phyloP scores from a whole-genome alignment of 2,329 filamentous ascomycete species.

The Beauveria brongniartii region DNA sequence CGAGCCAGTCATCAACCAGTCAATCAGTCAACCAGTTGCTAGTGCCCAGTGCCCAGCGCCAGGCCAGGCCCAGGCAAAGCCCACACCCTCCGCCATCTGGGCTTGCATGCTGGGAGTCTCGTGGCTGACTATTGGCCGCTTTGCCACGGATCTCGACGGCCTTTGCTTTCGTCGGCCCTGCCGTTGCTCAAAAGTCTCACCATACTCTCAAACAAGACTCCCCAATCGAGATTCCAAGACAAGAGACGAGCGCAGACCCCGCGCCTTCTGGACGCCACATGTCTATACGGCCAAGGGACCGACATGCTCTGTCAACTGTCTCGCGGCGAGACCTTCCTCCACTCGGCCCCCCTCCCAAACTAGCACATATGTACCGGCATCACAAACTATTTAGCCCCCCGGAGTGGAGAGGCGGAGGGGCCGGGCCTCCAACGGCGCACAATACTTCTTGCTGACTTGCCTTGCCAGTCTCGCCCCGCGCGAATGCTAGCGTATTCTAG shows the following conservation, averaged over 20 bases:
- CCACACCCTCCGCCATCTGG: neutral
- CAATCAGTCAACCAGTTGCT: neutral
- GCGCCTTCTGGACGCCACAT: neutral
- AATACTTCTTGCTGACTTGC: neutral
- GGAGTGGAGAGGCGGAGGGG: slow-evolving; percentile 1
- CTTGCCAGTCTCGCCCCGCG: neutral
- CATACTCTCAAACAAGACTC: neutral
- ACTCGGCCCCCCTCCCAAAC: neutral
- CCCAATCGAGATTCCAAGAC: no score
- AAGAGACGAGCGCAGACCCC: neutral
- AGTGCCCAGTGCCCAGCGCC: neutral
- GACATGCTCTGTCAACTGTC: neutral
- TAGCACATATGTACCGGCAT: neutral
- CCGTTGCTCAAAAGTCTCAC: neutral
- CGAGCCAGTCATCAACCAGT: neutral
- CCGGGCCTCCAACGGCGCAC: slow-evolving; percentile 6
- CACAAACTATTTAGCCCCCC: neutral
- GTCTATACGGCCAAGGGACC: neutral
- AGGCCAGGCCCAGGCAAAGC: neutral
- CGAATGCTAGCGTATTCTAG: no score
- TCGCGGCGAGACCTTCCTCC: neutral
- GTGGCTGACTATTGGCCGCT: neutral
- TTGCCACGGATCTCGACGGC: slow-evolving; percentile 1
- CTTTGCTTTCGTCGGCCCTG: neutral
- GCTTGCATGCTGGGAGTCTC: neutral